Evolutionary conservation across 805 yeast genomes (phyloP), one percentile per base, ranked within the genome.

Genomic region (Wickerhamomyces rabaulensis): DNA sequence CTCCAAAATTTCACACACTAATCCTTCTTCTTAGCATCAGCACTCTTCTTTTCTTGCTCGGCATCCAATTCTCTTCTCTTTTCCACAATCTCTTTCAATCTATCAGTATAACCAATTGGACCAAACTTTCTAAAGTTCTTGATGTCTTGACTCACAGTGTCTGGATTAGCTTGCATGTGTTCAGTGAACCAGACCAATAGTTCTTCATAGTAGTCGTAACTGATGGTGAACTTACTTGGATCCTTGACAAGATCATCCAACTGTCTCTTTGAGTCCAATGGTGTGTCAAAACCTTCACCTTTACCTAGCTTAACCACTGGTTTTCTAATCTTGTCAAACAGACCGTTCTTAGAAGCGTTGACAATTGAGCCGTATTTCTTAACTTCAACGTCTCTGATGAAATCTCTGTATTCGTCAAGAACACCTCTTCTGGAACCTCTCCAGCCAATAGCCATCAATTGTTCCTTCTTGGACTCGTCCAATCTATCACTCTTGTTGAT

Each of bases 371-470:
- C 97, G 54, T 72, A 78, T 57, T 78, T 73, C 54, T 80, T 76
- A 61, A 86, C 78, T 58, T 76, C 75, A 55, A 67, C 68, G 43
- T 82, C 79, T 58, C 92, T 80, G 73, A 80, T 84, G 57, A 68
- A 73, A 51, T 81, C 84, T 58, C 78, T 78, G 74, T 84, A 92
- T 52, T 80, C 89, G 36, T 79, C 84, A 23, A 79, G 68, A 19
- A 83, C 75, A 13, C 84, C 84, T 55, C 82, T 82, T 65, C 82
- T 84, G 21, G 94, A 76, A 45, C 97, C 96, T n/a, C 97, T 89
- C 98, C 98, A 94, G 42, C 98, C 98, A 54, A 91, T 69, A 4
- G 67, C 65, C 29, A 80, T 54, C 56, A 91, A 74, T 48, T 76
- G 71, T 21, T 64, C 62, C 52, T 59, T 71, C 54, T 60, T 56